Base-by-base conservation (phyloP, 2,329 filamentous ascomycete species). In the Amauroascus verrucosus region DNA sequence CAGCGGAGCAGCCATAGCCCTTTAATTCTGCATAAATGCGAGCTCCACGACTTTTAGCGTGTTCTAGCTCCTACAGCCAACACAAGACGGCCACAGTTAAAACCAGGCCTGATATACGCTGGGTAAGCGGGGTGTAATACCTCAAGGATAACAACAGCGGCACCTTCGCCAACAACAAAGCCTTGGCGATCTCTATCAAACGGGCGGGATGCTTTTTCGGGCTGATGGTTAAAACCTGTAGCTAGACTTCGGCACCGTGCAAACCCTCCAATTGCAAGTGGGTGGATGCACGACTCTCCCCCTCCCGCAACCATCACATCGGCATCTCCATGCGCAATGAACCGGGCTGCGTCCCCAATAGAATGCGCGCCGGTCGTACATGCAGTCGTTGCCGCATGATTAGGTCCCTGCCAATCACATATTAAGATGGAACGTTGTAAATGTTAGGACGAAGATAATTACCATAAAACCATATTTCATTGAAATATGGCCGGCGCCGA, bases 261-360 rank as follows among this genome's bases (percentile, higher is more conserved):
- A 64, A 98, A 98, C 6, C 91, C 93, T 6, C 90, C 88, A 60
- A 97, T 85, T 1, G 91, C 87, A 41, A 98, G 77, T 8, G 93
- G 93, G 65, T 98, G 91, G 53, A 98, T 91, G 67, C 93, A 98
- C 0, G 91, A 89, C 70, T 98, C 93, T 7, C 91, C 82, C 26
- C 91, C 91, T 40, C 93, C 93, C n/a, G 93, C 89, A 7, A 98
- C 72, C 89, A 98, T 97, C 52, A 97, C 85, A 67, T 95, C 80
- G 44, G 91, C 91, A 66, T 97, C 91, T 6, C 89, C 90, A 64
- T 83, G 84, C n/a, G 85, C 81, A 57, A 98, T 91, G 66, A 96
- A 88, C 16, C 91, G 82, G n/a, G 86, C 84, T 5, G 93, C 93
- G 67, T 98, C 93, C 16, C 91, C 93, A 48, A 98, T 84, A 1